Percentiles rank a stretch among this genome's conserved stretches.
phyloP scores from a whole-genome alignment of 2,329 filamentous ascomycete genomes.

The Penicillium sp. region DNA sequence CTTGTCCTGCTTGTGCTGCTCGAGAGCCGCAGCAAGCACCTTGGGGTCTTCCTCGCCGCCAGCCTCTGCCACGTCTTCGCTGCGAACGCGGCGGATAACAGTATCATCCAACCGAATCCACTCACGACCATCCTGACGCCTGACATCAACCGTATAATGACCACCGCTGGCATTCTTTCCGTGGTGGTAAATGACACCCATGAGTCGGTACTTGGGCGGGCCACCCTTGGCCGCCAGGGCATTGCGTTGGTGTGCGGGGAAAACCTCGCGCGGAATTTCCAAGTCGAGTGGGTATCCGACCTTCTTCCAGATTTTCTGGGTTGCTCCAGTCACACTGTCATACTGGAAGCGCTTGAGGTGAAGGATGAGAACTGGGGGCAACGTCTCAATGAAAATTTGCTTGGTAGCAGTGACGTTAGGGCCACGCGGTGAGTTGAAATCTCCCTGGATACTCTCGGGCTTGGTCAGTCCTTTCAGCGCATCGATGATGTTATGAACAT shows the following conservation, averaged over 20 bases:
- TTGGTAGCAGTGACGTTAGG: constrained; percentile 76
- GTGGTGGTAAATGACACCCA: constrained; percentile 91
- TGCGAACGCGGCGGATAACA: constrained; percentile 73
- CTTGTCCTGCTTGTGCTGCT: constrained; percentile 57
- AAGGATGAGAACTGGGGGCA: constrained; percentile 86
- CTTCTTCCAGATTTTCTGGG: constrained; percentile 98
- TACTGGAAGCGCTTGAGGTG: constrained; percentile 98
- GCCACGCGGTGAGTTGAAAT: constrained; percentile 74
- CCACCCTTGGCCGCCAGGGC: constrained; percentile 60
- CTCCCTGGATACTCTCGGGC: constrained; percentile 76
- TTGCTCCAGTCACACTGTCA: constrained; percentile 72
- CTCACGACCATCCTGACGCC: constrained; percentile 87
- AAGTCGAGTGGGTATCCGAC: constrained; percentile 91
- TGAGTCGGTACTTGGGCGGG: constrained; percentile 77
- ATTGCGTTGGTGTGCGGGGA: constrained; percentile 69
- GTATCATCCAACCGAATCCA: constrained; percentile 98
- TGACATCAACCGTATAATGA: constrained; percentile 96
- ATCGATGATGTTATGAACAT: constrained; percentile 87
- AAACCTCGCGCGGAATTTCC: constrained; percentile 85
- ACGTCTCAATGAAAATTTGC: constrained; percentile 86
- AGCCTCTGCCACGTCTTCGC: constrained; percentile 82
- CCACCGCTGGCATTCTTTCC: constrained; percentile 94
- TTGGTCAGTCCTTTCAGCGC: constrained; percentile 79
- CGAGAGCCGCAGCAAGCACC: constrained; percentile 59
- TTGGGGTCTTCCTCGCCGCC: constrained; percentile 76